Evolutionary conservation across 805 yeast genomes (phyloP).

Genomic region (Schwanniomyces pseudopolymorphus): DNA sequence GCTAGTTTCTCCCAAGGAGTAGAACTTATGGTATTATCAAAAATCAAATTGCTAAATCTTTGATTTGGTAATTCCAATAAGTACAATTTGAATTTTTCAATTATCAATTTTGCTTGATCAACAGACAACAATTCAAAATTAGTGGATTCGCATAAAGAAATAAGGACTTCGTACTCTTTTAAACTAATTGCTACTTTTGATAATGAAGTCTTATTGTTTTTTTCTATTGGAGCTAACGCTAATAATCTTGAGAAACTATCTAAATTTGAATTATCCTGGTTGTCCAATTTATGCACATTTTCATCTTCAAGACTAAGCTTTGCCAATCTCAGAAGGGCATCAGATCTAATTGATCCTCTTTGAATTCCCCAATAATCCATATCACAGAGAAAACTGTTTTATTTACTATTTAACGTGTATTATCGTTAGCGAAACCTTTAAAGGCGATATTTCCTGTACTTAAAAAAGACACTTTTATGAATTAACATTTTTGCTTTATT

Average conservation of each 20-base stretch:
- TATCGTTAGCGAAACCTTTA: too few species aligned
- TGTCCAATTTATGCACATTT: conserved; percentile 10
- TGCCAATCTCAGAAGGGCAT: conserved; percentile 39
- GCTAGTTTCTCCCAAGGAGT: conserved; percentile 38
- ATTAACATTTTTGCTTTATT: not conserved
- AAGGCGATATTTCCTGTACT: not conserved
- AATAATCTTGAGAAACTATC: conserved; percentile 23
- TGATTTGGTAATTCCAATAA: conserved; percentile 47
- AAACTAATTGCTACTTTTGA: conserved; percentile 44
- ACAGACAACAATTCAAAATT: conserved; percentile 24
- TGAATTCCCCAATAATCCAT: conserved; percentile 42
- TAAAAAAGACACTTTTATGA: not conserved
- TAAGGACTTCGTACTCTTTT: conserved; percentile 55
- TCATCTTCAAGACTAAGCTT: conserved; percentile 25
- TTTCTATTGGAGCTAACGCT: conserved; percentile 7
- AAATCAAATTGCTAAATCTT: conserved; percentile 37
- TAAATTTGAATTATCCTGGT: not conserved
- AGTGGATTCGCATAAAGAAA: conserved; percentile 52
- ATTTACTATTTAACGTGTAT: too few species aligned
- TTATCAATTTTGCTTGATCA: conserved; percentile 40
- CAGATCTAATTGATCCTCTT: conserved; percentile 39
- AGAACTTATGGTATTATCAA: conserved; percentile 22
- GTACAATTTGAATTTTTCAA: conserved; percentile 46
- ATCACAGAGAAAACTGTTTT: not conserved
- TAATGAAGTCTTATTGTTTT: conserved; percentile 5